Base-by-base conservation (phyloP, 441 rosid genomes). In the Erysimum cheiri region DNA sequence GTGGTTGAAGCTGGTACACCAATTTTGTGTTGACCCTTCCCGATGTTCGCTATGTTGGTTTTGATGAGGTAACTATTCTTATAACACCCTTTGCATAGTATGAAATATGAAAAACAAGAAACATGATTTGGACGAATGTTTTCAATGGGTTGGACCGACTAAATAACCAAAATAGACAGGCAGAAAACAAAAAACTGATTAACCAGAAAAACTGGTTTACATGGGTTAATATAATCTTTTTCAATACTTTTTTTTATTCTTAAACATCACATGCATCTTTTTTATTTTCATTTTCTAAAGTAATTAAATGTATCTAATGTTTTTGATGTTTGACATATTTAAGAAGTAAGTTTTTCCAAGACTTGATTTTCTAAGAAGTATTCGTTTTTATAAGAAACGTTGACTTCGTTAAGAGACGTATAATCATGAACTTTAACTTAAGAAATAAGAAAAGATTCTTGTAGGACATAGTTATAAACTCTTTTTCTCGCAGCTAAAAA, bases 61-160 rank as follows among this genome's bases (percentile, higher is more conserved):
- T 55, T 17, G 60, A 55, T 33, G 74, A 70, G 73, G 73, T 70
- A 70, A 49, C 43, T 57, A n/a, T 57, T 39, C 8, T 7, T 33
- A n/a, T n/a, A n/a, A 43, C 15, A 55, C 57, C 9, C 41, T 31
- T 41, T 54, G 53, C 59, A 8, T 31, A 28, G 26, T 1, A 19
- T 2, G 10, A 8, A 8, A 32, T 1, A 19, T 2, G 10, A 8
- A 8, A 32, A 31, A 24, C 26, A 3, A 49, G 8, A 24, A 24
- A 24, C 26, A 24, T 24, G 26, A 24, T 24, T 24, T 24, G 36
- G 17, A 28, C 35, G 3, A 28, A 6, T 52, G 35, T 52, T 52
- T 26, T 26, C 14, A 24, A 52, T 9, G 15, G 17, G 8, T 50
- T 28, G 17, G 56, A 28, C 56, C 24, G 24, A 22, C 24, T 22